Evolutionary conservation across 169 alveolate genomes (phyloP).

Genomic region (Cyclospora cayetanensis): DNA sequence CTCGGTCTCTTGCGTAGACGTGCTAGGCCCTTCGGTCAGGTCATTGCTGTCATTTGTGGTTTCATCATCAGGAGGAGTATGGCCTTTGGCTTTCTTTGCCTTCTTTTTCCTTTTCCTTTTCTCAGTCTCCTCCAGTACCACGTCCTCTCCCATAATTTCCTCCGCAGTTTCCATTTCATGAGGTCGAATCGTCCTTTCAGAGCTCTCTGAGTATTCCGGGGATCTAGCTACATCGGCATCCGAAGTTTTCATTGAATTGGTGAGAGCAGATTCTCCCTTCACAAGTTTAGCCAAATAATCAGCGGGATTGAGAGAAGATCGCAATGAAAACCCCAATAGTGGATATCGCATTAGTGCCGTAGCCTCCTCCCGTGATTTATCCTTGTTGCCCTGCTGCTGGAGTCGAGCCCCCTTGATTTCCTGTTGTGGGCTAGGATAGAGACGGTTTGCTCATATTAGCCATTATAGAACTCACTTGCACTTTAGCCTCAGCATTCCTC

Average conservation of each 20-base stretch:
- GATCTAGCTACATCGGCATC: not conserved
- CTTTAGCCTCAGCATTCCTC: not conserved
- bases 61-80: too few relatives aligned
- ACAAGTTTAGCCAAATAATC: constrained; percentile 4
- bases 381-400: constrained; percentile 17
- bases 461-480: not conserved
- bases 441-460: not conserved
- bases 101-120: not conserved
- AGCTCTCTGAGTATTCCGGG: not conserved
- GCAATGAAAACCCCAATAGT: constrained; percentile 29
- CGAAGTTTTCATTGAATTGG: not conserved
- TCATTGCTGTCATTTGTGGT: not conserved
- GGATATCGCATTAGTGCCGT: constrained; percentile 57
- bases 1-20: not conserved
- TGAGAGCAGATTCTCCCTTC: not conserved
- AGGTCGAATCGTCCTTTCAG: not conserved
- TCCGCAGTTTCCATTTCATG: not conserved
- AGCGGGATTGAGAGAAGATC: constrained; percentile 9
- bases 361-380: constrained; percentile 35
- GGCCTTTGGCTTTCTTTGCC: not conserved
- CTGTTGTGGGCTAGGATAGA: not conserved
- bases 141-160: not conserved
- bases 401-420: constrained; percentile 24
- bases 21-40: constrained; percentile 9
- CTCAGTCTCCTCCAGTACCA: not conserved